These are phyloP conservation scores for Lizonia empirigonia DNA, from an alignment of 2,329 filamentous ascomycete genomes.

Conservation along the genomic window DNA sequence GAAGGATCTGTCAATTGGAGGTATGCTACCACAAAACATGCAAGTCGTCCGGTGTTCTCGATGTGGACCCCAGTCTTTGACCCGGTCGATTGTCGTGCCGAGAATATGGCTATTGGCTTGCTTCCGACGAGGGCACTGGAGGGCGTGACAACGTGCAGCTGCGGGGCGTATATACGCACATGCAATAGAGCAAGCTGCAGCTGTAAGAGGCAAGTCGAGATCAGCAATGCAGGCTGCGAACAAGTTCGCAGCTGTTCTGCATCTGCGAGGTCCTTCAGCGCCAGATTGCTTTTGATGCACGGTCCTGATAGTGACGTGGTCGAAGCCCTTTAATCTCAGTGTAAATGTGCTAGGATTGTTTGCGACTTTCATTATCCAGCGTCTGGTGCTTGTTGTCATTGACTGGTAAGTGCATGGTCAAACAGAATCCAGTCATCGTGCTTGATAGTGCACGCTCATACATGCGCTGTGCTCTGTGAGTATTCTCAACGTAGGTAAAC, in stretches of 20 bases:
- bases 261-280: neutral
- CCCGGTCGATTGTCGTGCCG: conserved; percentile 1
- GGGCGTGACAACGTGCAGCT: conserved; percentile 18
- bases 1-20: conserved; percentile 12
- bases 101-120: conserved; percentile 12
- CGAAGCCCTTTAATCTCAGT: neutral
- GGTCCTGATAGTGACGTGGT: neutral
- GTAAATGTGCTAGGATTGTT: neutral
- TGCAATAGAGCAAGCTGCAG: conserved; percentile 3
- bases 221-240: conserved; percentile 24
- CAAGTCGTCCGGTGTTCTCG: conserved; percentile 24
- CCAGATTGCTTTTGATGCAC: neutral
- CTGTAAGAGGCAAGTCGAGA: conserved; percentile 12
- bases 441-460: neutral
- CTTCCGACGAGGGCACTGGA: conserved; percentile 4
- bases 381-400: neutral
- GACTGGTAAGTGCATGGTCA: neutral
- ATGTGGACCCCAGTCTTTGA: conserved; percentile 4
- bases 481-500: neutral
- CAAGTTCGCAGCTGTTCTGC: conserved; percentile 16
- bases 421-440: neutral
- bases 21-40: conserved; percentile 11
- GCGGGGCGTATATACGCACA: neutral
- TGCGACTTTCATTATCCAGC: neutral
- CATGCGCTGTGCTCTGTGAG: conserved; percentile 8